Conservation (phyloP, 1,284 basidiomycete genomes). For the Microbotryomycetes sp. region DNA sequence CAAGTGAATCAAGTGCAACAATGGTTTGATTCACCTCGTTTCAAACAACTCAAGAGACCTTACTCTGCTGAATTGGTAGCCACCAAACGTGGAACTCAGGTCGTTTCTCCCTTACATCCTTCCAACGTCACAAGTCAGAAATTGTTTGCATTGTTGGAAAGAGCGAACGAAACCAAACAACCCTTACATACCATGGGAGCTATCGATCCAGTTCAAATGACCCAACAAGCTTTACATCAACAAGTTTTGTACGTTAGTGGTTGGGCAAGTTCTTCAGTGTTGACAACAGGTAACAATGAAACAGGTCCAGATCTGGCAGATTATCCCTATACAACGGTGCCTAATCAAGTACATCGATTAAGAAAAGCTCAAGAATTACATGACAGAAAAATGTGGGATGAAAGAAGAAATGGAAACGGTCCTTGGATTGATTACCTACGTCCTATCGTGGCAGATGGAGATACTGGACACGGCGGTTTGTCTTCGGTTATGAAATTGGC, state of each 20-base stretch:
- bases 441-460: conserved; percentile 89
- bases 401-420: conserved; percentile 55
- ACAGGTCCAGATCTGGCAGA: conserved; percentile 96
- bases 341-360: conserved; percentile 80
- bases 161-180: conserved; percentile 57
- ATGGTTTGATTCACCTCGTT: conserved; percentile 70
- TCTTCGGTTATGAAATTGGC: conserved; percentile 96
- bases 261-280: conserved; percentile 82
- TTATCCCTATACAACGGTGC: conserved; percentile 90
- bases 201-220: conserved; percentile 88
- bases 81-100: conserved; percentile 80
- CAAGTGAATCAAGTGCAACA: conserved; percentile 58
- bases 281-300: conserved; percentile 88
- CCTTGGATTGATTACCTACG: conserved; percentile 72
- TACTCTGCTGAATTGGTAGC: conserved; percentile 73
- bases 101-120: conserved; percentile 63
- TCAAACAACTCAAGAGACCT: conserved; percentile 64
- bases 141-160: conserved; percentile 60
- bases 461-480: conserved; percentile 86
- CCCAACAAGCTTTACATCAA: conserved; percentile 90
- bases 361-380: conserved; percentile 80
- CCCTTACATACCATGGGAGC: conserved; percentile 83
- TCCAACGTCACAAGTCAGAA: conserved; percentile 75
- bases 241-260: conserved; percentile 93
- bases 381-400: conserved; percentile 79